Conservation (phyloP, 225 moss, liverwort and hornwort species). For the Anthoceros angustus region DNA sequence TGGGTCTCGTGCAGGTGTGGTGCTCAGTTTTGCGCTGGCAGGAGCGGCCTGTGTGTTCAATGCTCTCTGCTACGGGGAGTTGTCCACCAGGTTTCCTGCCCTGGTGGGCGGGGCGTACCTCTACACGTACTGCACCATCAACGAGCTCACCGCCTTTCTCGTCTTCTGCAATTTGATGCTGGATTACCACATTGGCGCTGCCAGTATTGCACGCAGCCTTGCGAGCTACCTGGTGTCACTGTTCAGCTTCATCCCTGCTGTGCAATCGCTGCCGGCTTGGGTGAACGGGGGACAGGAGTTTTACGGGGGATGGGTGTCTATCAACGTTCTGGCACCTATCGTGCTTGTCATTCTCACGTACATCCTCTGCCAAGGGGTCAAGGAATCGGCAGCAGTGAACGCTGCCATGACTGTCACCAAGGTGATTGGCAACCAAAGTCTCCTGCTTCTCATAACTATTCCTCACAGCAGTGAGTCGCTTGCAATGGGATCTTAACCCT, state of each 20-base stretch:
- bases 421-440: conserved; percentile 18
- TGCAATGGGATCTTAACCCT: neutral
- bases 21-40: conserved; percentile 71
- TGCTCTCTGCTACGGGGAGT: conserved; percentile 83
- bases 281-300: conserved; percentile 73
- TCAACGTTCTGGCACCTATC: conserved; percentile 69
- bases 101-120: conserved; percentile 89
- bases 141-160: conserved; percentile 83
- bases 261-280: conserved; percentile 44
- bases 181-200: conserved; percentile 96
- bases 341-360: conserved; percentile 52
- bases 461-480: neutral
- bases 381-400: conserved; percentile 62
- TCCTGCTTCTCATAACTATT: neutral
- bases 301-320: conserved; percentile 64
- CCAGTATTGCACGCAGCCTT: conserved; percentile 85
- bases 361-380: conserved; percentile 76
- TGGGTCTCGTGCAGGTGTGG: conserved; percentile 34
- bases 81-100: conserved; percentile 84
- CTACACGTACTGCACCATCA: conserved; percentile 76
- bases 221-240: conserved; percentile 72
- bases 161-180: conserved; percentile 91
- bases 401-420: conserved; percentile 75
- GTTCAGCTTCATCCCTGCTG: conserved; percentile 44
- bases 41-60: conserved; percentile 82